phyloP scores from a whole-genome alignment of 306 rosid species.

The Astragalus membranaceus region DNA sequence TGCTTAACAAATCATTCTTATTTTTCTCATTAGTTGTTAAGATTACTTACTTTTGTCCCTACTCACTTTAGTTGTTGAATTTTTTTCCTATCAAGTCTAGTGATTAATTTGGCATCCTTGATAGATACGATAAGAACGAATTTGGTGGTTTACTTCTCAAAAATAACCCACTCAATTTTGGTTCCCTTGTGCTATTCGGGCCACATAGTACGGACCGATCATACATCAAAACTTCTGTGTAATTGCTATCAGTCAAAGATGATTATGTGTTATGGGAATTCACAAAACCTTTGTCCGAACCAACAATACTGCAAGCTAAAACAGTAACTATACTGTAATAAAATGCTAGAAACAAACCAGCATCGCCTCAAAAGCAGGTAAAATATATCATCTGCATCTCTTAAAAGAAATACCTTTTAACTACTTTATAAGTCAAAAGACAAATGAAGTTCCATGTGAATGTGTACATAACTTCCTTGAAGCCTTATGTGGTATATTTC shows the following conservation, averaged over 20 bases:
- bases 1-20: too few relatives aligned
- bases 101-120: too few relatives aligned
- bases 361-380: neutral
- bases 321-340: neutral
- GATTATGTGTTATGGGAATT: neutral
- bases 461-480: neutral
- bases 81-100: too few relatives aligned
- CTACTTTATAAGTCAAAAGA: neutral
- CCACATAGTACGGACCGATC: neutral
- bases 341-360: neutral
- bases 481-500: neutral
- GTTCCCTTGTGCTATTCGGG: neutral
- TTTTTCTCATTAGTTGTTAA: too few relatives aligned
- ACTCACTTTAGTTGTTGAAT: too few relatives aligned
- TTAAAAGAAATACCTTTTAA: neutral
- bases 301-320: neutral
- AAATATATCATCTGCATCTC: neutral
- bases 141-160: too few relatives aligned
- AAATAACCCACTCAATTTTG: neutral
- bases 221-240: constrained; percentile 8
- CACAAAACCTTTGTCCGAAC: neutral
- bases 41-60: too few relatives aligned
- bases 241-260: neutral
- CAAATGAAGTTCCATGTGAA: neutral
- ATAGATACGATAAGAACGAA: too few relatives aligned